Base-by-base conservation (phyloP, 306 rosid species). In the Gastrolobium bilobum region DNA sequence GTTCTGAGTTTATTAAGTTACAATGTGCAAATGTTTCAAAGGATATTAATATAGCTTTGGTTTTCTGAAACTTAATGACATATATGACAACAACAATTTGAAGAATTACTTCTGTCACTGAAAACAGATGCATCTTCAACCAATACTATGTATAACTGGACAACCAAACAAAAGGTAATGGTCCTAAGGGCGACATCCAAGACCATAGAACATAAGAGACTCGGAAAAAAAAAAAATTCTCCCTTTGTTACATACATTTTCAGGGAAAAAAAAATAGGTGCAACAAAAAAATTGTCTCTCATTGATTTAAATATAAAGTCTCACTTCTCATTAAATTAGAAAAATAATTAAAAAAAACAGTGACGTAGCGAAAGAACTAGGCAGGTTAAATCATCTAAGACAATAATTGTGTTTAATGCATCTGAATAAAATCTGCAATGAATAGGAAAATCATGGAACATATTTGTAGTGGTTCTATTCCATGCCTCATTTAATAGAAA, bases 341-440 rank as follows among this genome's bases (percentile, higher is more conserved):
- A 10, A 6, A 14, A 20, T 20, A 20, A 20, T 20, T 20, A 1
- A 35, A 46, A 6, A 10, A 4, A 7, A 51, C 42, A 39, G 10
- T 29, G 60, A 15, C 47, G 52, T 30, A 52, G 43, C 29, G 46
- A 37, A 26, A 46, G 7, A 51, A 51, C 29, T 2, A 30, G 46
- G 31, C 4, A 64, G 37, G 20, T 51, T 64, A 54, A 64, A 53
- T 39, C 52, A 64, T 52, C 40, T 15, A 38, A 38, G 38, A 11
- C 4, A 38, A 62, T 9, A 46, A 9, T 61, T 61, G 13, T 47
- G 9, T 10, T 59, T 2, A 31, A 9, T 2, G 8, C 48, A 67
- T 26, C 77, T 26, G 31, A 73, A 56, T 54, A 33, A 47, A 47
- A 62, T 60, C 39, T 30, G 57, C 30, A 73, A 73, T 40, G 67